A percentile compares a stretch with the other conserved stretches of the same genome.
Conservation (phyloP, 345 rosid species). For the Dimocarpus longan region DNA sequence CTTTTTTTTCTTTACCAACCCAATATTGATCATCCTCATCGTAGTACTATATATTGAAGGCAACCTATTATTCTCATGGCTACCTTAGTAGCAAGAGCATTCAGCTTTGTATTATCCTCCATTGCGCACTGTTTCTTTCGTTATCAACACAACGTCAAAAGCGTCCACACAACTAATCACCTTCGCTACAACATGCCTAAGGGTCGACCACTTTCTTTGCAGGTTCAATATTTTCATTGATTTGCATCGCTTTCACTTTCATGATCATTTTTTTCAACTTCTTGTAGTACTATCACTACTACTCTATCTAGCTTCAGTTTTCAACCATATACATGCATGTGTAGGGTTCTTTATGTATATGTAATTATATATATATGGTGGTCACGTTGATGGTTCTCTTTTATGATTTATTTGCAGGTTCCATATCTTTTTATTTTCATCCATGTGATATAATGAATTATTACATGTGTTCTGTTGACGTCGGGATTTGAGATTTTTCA, state of each 20-base stretch:
- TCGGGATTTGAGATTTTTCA: too few relatives aligned
- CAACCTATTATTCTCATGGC: constrained; percentile 38
- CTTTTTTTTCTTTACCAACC: constrained; percentile 13
- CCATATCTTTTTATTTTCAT: too few relatives aligned
- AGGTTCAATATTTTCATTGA: constrained; percentile 49
- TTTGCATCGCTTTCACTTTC: neutral
- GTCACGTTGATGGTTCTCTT: too few relatives aligned
- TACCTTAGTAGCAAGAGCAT: constrained; percentile 44
- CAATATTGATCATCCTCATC: neutral
- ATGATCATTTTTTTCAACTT: too few relatives aligned
- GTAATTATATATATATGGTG: too few relatives aligned
- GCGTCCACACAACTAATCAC: constrained; percentile 24
- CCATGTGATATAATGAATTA: too few relatives aligned
- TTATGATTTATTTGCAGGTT: too few relatives aligned
- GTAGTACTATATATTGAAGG: constrained; percentile 22
- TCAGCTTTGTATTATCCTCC: constrained; percentile 55
- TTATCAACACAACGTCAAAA: constrained; percentile 39
- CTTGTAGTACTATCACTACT: too few relatives aligned
- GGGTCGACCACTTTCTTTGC: constrained; percentile 84
- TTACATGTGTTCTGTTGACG: too few relatives aligned
- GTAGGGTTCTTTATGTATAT: neutral
- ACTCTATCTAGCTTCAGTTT: neutral
- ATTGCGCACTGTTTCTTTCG: constrained; percentile 59
- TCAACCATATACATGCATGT: neutral
- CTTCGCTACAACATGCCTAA: constrained; percentile 53